Conservation (phyloP, 305 asterid species). For the Fraxinus latifolia region DNA sequence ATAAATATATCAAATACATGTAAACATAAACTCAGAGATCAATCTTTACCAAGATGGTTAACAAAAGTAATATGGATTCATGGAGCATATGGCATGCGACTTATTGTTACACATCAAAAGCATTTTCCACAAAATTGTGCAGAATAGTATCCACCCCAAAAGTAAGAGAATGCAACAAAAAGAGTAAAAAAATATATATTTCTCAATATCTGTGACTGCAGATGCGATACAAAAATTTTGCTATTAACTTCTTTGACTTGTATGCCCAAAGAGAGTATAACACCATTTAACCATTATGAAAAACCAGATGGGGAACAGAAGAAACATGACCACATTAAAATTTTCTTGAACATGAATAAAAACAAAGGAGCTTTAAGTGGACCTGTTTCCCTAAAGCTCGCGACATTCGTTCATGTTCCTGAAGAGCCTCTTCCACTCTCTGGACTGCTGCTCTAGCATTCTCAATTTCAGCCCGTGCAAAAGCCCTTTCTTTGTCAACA, state of each 20-base stretch:
- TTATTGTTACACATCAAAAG: background rate
- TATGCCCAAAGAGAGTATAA: background rate
- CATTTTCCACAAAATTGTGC: constrained; percentile 5
- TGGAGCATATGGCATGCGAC: background rate
- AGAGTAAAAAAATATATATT: background rate
- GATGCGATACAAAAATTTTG: background rate
- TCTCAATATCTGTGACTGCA: background rate
- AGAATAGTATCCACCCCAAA: background rate
- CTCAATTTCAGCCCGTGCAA: constrained; percentile 89
- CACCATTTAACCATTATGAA: background rate
- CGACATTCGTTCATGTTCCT: constrained; percentile 76
- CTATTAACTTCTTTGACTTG: background rate
- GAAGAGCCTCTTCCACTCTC: constrained; percentile 98
- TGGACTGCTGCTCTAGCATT: constrained; percentile 93
- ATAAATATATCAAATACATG: background rate
- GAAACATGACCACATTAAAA: constrained; percentile 2
- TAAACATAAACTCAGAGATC: background rate
- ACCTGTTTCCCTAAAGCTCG: constrained; percentile 93
- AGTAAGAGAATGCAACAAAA: background rate
- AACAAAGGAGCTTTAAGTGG: constrained; percentile 17
- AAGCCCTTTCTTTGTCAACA: constrained; percentile 89
- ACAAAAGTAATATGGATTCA: background rate
- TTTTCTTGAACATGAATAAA: background rate
- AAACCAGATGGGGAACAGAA: background rate
- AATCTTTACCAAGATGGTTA: background rate